Percentiles rank a stretch among this genome's conserved stretches.
Conservation (phyloP, 768 basidiomycete genomes). For the Rhodotorula graminis region DNA sequence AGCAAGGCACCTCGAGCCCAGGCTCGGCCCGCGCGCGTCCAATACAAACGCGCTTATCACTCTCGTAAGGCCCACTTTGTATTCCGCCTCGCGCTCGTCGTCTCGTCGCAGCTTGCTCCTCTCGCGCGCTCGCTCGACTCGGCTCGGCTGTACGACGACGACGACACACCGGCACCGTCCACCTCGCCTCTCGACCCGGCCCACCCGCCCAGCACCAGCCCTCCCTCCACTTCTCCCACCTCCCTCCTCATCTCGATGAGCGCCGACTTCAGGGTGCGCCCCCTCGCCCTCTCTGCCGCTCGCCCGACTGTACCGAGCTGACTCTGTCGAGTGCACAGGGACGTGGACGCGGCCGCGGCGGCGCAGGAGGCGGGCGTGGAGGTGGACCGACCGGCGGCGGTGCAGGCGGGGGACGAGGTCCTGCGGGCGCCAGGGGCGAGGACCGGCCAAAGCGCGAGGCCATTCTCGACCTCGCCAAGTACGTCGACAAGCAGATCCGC, state of each 20-base stretch:
- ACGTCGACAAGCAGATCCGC: constrained; percentile 81
- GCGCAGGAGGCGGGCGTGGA: constrained; percentile 46
- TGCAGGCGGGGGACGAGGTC: constrained; percentile 49
- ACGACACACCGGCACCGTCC: no score
- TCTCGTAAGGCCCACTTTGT: no score
- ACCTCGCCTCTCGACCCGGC: no score
- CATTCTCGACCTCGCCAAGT: constrained; percentile 91
- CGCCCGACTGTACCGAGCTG: not conserved
- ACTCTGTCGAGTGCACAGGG: constrained; percentile 17
- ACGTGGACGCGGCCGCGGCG: constrained; percentile 47
- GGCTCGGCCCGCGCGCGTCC: no score
- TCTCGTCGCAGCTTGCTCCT: no score
- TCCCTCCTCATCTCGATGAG: constrained; percentile 7
- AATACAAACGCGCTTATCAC: no score
- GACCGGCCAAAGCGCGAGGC: constrained; percentile 85
- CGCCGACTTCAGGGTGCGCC: constrained; percentile 14
- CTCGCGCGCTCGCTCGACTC: no score
- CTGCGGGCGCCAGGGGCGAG: constrained; percentile 41
- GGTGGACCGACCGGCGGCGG: constrained; percentile 48
- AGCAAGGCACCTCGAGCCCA: no score
- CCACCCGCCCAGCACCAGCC: no score
- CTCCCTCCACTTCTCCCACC: not conserved
- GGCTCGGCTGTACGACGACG: no score
- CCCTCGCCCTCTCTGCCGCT: not conserved
- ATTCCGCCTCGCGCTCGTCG: no score